Evolutionary conservation across 306 rosid genomes (phyloP).

Genomic region (Citrullus amarus): DNA sequence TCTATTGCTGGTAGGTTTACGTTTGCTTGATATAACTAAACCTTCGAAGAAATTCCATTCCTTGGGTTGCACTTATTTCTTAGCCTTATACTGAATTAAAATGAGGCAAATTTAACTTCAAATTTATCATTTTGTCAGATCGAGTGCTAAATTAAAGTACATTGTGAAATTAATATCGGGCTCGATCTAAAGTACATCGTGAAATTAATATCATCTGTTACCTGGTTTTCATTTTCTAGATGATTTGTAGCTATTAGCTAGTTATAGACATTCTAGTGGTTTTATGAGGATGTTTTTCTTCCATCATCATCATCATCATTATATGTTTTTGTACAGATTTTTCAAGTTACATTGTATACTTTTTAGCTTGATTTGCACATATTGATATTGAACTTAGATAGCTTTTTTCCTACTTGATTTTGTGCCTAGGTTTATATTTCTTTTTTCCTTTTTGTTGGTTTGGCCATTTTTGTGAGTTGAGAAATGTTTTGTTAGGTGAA

Average conservation of each 20-base stretch:
- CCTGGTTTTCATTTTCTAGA: background rate
- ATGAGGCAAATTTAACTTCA: background rate
- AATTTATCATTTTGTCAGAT: background rate
- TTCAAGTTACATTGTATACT: background rate
- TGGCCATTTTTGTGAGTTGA: background rate
- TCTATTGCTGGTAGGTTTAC: constrained; percentile 30
- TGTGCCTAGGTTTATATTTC: background rate
- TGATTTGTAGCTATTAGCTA: background rate
- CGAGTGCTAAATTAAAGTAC: background rate
- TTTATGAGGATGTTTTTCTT: background rate
- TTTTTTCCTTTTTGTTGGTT: background rate
- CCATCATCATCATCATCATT: too few species aligned
- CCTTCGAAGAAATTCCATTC: background rate
- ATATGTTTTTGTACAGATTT: background rate
- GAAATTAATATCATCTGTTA: background rate
- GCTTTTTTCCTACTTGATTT: background rate
- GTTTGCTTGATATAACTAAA: background rate
- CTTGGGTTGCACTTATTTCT: background rate
- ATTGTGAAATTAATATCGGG: background rate
- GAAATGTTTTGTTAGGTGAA: background rate
- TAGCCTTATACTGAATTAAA: background rate
- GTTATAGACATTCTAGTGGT: background rate
- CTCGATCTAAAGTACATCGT: too few species aligned
- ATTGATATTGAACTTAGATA: background rate
- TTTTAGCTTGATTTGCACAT: background rate